Conservation (phyloP, 2,329 filamentous ascomycete genomes). For the Aspergillus viridinutans region DNA sequence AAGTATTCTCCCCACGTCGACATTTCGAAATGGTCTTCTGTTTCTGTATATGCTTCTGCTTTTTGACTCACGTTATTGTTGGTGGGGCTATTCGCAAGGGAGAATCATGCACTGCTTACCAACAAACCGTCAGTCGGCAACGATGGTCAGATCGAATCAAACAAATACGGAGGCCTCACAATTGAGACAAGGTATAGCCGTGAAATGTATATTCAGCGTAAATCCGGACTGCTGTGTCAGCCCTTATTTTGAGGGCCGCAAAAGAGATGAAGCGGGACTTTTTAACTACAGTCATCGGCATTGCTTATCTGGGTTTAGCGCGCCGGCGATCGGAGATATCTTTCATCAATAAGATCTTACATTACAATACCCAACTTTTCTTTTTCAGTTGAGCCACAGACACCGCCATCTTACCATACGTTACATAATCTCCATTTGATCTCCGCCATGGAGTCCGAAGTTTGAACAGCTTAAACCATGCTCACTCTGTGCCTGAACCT, state of each 20-base stretch:
- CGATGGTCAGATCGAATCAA: no score
- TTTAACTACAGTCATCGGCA: background rate
- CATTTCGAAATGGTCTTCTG: constrained; percentile 50
- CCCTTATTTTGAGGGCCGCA: background rate
- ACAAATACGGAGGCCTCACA: no score
- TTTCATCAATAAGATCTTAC: background rate
- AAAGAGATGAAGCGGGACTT: background rate
- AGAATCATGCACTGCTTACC: background rate
- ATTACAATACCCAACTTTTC: background rate
- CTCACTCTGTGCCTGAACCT: background rate
- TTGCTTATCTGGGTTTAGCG: constrained; percentile 24
- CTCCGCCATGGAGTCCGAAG: background rate
- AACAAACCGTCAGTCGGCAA: background rate
- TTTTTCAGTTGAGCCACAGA: background rate
- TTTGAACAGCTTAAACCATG: background rate
- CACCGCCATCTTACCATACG: background rate
- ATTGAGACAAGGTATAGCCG: no score
- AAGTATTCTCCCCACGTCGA: constrained; percentile 84
- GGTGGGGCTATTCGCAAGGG: background rate
- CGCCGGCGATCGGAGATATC: constrained; percentile 22
- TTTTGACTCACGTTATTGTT: background rate
- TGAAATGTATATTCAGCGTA: no score
- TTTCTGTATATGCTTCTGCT: background rate
- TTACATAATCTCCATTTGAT: background rate
- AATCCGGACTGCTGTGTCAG: background rate